Base-by-base conservation (phyloP, 2,329 filamentous ascomycete genomes). In the Rhynchosporium agropyri region DNA sequence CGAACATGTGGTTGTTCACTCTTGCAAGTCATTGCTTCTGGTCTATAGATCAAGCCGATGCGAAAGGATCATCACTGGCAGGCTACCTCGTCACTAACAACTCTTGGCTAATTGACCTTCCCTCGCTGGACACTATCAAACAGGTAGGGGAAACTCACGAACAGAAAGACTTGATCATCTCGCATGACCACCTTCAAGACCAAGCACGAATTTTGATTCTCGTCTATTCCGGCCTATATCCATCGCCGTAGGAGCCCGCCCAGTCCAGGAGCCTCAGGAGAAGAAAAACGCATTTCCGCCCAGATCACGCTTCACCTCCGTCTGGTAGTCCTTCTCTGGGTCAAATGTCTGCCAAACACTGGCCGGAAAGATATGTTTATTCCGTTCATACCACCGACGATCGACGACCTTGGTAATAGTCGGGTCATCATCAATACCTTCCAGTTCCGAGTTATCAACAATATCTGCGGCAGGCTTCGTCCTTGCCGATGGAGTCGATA, bases 291-390 rank as follows among this genome's bases (percentile, higher is more conserved):
- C 87, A 77, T 99, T 99, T 12, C 95, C 95, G 61, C 92, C 88
- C 12, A 84, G 84, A 77, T 99, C 95, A 72, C 92, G 90, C 70
- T 91, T 85, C 45, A 93, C 84, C 69, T 91, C 86, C 67, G 81
- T 83, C 72, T 86, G 84, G 78, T 96, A 96, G 71, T 97, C 90
- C 76, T 90, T 91, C 65, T 91, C 91, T 0, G 92, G 89, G 69
- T 97, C 93, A 75, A 96, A 99, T 67, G 96, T 90, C 71, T 93
- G 91, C 95, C 95, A 99, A 53, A 94, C 84, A 74, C 91, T 98
- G 26, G 94, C 94, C 0, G 95, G 95, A 75, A 94, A 99, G 63
- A 99, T 98, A 76, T 99, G 95, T 78, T 98, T 99, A 76, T 98
- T 97, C 73, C 88, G 86, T 79, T 97, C 92, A 75, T 97, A 99